These are phyloP conservation scores for Sordariomycetes sp. DNA, from an alignment of 2,329 filamentous ascomycete species.

Conservation along the genomic window DNA sequence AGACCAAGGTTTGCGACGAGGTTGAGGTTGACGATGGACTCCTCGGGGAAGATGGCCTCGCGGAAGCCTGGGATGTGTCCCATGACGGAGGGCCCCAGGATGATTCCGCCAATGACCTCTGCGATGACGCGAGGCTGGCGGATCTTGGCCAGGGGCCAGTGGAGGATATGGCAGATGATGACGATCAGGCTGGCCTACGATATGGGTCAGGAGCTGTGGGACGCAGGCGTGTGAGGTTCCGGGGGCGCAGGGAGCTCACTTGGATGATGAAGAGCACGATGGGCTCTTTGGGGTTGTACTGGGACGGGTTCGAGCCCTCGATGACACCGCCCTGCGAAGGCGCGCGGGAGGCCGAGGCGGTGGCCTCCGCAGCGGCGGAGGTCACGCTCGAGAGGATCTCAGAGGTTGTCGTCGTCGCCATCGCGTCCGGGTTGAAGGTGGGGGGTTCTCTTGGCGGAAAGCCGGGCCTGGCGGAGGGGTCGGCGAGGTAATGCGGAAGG, in stretches of 20 bases:
- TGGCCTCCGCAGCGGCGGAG: background rate
- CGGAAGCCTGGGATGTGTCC: constrained; percentile 75
- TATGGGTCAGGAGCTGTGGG: background rate
- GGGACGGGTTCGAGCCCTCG: constrained; percentile 57
- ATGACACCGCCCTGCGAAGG: constrained; percentile 50
- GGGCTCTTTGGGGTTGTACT: constrained; percentile 60
- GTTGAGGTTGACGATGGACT: constrained; percentile 63
- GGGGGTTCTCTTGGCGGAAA: background rate
- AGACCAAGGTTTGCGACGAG: constrained; percentile 77
- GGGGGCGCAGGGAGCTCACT: constrained; percentile 19
- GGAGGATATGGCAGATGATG: constrained; percentile 41
- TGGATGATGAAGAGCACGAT: constrained; percentile 71
- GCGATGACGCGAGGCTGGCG: constrained; percentile 76
- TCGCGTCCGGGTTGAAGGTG: background rate
- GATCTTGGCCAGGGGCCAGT: constrained; percentile 67
- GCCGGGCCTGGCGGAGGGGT: background rate
- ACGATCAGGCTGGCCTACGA: constrained; percentile 30
- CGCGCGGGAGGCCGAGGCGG: constrained; percentile 12
- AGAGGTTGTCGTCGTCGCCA: background rate
- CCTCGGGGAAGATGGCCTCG: constrained; percentile 62
- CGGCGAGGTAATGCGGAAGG: background rate
- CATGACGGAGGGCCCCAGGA: constrained; percentile 81
- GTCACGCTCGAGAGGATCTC: background rate
- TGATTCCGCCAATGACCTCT: constrained; percentile 74
- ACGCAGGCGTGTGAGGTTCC: background rate